Conservation (phyloP, 768 basidiomycete species). For the Asterophora parasitica region DNA sequence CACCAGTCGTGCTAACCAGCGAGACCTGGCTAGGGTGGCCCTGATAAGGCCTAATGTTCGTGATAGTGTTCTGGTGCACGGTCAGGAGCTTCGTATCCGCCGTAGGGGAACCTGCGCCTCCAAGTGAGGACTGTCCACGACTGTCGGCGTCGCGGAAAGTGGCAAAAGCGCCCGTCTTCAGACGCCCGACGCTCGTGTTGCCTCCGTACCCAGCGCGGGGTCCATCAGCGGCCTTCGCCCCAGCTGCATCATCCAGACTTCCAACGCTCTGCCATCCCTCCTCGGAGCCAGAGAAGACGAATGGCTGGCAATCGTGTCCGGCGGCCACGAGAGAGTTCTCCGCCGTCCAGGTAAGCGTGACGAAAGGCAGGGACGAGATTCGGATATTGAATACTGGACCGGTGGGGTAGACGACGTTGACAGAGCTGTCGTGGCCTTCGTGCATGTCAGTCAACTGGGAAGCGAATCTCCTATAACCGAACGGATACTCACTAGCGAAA, state of each 20-base stretch:
- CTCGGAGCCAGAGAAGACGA: conserved; percentile 74
- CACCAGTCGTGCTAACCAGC: conserved; percentile 86
- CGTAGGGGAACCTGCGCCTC: conserved; percentile 22
- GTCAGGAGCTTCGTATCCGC: conserved; percentile 78
- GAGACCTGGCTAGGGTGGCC: conserved; percentile 50
- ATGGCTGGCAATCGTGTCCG: conserved; percentile 96
- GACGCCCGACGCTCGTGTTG: conserved; percentile 54
- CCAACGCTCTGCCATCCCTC: conserved; percentile 77
- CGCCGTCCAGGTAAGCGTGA: conserved; percentile 82
- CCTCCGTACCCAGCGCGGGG: conserved; percentile 43
- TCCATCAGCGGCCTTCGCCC: conserved; percentile 38
- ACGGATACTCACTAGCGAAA: conserved; percentile 71
- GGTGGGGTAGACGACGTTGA: conserved; percentile 88
- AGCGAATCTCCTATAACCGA: neutral
- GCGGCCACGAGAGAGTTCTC: conserved; percentile 85
- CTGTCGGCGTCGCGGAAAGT: conserved; percentile 90
- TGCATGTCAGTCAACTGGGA: neutral
- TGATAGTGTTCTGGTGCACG: conserved; percentile 98
- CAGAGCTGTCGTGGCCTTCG: conserved; percentile 92
- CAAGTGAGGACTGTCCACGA: conserved; percentile 47
- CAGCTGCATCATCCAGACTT: conserved; percentile 79
- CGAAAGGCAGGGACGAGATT: conserved; percentile 72
- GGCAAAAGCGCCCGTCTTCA: conserved; percentile 92
- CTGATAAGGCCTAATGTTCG: conserved; percentile 78
- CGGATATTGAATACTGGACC: conserved; percentile 75